phyloP scores from a whole-genome alignment of 352 stramenopile genomes.

The Phytopythium ostracodes region DNA sequence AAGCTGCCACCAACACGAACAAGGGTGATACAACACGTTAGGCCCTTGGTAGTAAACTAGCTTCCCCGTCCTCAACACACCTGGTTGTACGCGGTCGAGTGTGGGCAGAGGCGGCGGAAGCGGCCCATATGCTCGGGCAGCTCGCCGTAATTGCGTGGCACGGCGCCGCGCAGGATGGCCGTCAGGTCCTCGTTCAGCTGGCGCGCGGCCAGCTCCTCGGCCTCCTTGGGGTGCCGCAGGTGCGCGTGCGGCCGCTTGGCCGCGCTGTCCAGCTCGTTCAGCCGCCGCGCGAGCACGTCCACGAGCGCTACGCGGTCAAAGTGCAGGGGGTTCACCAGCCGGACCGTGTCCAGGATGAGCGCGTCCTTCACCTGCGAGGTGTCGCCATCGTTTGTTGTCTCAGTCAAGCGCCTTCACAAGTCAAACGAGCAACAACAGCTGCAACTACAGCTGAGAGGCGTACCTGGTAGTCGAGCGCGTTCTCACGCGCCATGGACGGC shows the following conservation, averaged over 20 bases:
- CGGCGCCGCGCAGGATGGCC: constrained; percentile 45
- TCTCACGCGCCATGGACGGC: constrained; percentile 89
- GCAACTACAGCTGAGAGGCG: not conserved
- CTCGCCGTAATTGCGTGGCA: constrained; percentile 62
- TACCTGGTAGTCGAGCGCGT: constrained; percentile 70
- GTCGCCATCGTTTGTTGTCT: too few relatives aligned
- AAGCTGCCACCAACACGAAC: constrained; percentile 17
- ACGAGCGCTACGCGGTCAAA: constrained; percentile 76
- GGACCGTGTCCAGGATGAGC: constrained; percentile 86
- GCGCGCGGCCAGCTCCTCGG: constrained; percentile 36
- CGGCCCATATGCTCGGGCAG: constrained; percentile 51
- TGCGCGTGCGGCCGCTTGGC: constrained; percentile 56
- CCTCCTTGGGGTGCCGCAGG: constrained; percentile 43
- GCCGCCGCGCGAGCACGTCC: constrained; percentile 57
- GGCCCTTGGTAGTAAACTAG: not conserved
- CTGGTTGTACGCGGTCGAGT: constrained; percentile 72
- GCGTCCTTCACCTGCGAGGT: constrained; percentile 73
- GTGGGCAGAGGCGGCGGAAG: constrained; percentile 56
- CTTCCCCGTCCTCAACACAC: too few relatives aligned
- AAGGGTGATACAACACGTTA: not conserved
- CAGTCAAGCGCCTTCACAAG: too few relatives aligned
- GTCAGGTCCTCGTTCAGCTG: constrained; percentile 74
- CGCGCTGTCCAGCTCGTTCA: constrained; percentile 51
- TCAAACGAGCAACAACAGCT: not conserved
- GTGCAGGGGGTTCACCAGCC: constrained; percentile 76